These are phyloP conservation scores for Calonectria multiphialidica DNA, from an alignment of 2,329 filamentous ascomycete genomes.

Conservation along the genomic window DNA sequence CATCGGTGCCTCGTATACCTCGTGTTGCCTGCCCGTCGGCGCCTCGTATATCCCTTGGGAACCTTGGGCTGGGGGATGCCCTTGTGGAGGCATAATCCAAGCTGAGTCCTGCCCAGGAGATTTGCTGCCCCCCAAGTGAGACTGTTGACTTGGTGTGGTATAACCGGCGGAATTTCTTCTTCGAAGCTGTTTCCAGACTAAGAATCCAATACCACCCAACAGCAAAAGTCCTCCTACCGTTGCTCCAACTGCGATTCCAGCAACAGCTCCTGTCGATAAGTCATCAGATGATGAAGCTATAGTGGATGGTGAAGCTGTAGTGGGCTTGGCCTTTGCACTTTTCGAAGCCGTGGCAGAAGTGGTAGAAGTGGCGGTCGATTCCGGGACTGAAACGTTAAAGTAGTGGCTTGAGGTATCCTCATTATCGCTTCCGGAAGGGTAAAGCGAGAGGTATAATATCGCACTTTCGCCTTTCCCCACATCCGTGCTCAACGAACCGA, in stretches of 20 bases:
- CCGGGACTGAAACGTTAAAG: conserved; percentile 37
- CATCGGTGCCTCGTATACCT: not conserved
- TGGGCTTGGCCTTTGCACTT: not conserved
- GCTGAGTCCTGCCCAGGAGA: not conserved
- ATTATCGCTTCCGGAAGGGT: conserved; percentile 24
- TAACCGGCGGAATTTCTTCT: conserved; percentile 25
- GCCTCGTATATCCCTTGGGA: not conserved
- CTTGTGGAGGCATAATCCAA: not conserved
- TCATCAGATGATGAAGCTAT: not conserved
- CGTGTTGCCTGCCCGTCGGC: not conserved
- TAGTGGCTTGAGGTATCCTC: conserved; percentile 27
- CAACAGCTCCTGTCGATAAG: conserved; percentile 39
- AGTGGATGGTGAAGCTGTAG: conserved; percentile 4
- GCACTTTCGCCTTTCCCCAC: conserved; percentile 26
- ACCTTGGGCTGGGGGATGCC: not conserved
- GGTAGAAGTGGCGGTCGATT: conserved; percentile 5
- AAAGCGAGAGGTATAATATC: conserved; percentile 35
- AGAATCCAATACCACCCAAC: conserved; percentile 35
- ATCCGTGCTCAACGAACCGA: conserved; percentile 25
- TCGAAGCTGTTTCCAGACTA: conserved; percentile 35
- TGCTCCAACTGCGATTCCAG: conserved; percentile 41
- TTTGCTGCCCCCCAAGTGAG: not conserved
- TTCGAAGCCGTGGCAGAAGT: conserved; percentile 10
- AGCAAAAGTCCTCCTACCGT: conserved; percentile 33
- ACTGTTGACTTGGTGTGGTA: not conserved